Conservation (phyloP, 805 yeast species). For the Diddensiella transvaalensis region DNA sequence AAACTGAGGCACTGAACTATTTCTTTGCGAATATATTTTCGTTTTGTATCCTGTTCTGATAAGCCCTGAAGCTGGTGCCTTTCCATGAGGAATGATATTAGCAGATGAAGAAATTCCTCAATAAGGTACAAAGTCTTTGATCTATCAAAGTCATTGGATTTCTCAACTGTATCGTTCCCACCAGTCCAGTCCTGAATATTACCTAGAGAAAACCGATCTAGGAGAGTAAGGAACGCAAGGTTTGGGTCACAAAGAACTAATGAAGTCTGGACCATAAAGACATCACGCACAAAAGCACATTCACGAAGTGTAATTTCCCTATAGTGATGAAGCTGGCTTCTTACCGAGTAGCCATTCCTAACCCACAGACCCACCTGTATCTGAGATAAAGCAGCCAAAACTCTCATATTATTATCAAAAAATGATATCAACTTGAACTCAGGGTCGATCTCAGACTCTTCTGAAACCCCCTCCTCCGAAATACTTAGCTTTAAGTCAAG, state of each 20-base stretch:
- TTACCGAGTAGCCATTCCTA: constrained; percentile 80
- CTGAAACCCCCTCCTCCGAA: not conserved
- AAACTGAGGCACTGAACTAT: constrained; percentile 82
- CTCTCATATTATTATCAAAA: constrained; percentile 73
- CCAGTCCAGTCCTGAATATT: constrained; percentile 26
- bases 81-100: constrained; percentile 68
- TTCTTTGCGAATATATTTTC: constrained; percentile 56
- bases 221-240: constrained; percentile 51
- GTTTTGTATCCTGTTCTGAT: constrained; percentile 45
- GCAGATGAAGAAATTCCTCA: constrained; percentile 70
- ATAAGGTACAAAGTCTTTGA: constrained; percentile 54
- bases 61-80: constrained; percentile 53
- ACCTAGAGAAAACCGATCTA: constrained; percentile 59
- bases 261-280: constrained; percentile 62
- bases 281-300: constrained; percentile 74
- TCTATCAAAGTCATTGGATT: constrained; percentile 38
- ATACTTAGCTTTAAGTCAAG: no score
- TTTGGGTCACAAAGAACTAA: constrained; percentile 57
- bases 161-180: constrained; percentile 31
- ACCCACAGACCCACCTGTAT: constrained; percentile 92
- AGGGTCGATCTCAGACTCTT: not conserved
- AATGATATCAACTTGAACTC: constrained; percentile 28
- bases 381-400: constrained; percentile 74
- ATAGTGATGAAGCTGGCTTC: constrained; percentile 76
- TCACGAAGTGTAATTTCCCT: constrained; percentile 76